A percentile compares a stretch with the other conserved stretches of the same genome.
Evolutionary conservation across 192 early-diverging fungal genomes (phyloP).

Genomic region (Umbelopsis vinacea): DNA sequence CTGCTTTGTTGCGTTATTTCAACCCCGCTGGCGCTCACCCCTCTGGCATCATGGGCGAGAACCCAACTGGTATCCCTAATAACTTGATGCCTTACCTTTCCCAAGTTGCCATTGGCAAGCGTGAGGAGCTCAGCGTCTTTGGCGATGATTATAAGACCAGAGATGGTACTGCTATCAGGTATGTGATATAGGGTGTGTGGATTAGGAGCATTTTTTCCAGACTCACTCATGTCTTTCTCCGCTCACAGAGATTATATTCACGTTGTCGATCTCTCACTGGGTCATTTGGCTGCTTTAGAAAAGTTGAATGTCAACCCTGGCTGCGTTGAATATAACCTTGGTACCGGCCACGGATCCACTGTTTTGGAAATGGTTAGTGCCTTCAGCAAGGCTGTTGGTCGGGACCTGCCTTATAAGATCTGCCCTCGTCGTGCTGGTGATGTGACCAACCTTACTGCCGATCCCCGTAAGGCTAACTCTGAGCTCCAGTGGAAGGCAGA

Average conservation of each 20-base stretch:
- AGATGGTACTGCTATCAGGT: slow-evolving; percentile 86
- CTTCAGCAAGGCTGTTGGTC: slow-evolving; percentile 82
- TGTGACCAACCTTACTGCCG: slow-evolving; percentile 83
- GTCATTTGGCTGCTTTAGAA: slow-evolving; percentile 86
- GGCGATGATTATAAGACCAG: slow-evolving; percentile 92
- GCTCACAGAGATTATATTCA: slow-evolving; percentile 89
- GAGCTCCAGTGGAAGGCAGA: slow-evolving; percentile 69
- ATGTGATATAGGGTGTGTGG: slow-evolving; percentile 17
- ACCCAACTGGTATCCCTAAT: slow-evolving; percentile 83
- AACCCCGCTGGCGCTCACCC: slow-evolving; percentile 96
- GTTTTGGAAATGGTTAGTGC: slow-evolving; percentile 92
- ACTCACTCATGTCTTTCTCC: neutral
- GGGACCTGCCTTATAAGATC: slow-evolving; percentile 74
- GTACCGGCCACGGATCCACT: slow-evolving; percentile 86
- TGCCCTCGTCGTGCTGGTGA: slow-evolving; percentile 79
- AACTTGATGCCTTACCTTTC: slow-evolving; percentile 95
- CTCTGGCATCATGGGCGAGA: slow-evolving; percentile 92
- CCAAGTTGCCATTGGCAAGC: slow-evolving; percentile 89
- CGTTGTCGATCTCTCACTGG: slow-evolving; percentile 90
- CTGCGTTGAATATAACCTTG: slow-evolving; percentile 85
- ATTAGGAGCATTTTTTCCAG: neutral
- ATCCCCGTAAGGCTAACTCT: slow-evolving; percentile 65
- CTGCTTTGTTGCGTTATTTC: slow-evolving; percentile 88
- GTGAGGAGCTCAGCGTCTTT: slow-evolving; percentile 85
- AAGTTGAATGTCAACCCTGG: slow-evolving; percentile 66